phyloP scores from a whole-genome alignment of 163 green algal species.

The Volvox carteri region DNA sequence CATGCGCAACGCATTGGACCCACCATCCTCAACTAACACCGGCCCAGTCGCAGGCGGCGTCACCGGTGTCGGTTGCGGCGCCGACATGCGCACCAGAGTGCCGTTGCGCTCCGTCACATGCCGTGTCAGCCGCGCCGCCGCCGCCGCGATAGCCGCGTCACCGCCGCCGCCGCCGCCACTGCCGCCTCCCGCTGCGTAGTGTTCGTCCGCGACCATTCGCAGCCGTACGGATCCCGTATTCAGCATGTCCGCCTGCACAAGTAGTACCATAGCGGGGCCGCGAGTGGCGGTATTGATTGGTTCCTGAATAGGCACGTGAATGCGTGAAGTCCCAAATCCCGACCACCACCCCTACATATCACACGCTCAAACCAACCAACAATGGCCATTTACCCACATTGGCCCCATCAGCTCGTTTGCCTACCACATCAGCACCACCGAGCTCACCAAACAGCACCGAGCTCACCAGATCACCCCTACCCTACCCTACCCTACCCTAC shows the following conservation, averaged over 20 bases:
- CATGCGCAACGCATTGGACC: too few species aligned
- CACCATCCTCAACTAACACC: background rate
- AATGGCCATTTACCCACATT: too few species aligned
- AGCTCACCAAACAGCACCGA: too few species aligned
- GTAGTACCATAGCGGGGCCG: too few species aligned
- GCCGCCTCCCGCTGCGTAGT: background rate
- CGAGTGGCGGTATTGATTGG: too few species aligned
- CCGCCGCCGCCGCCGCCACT: background rate
- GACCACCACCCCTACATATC: too few species aligned
- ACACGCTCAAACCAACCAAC: too few species aligned
- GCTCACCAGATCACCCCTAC: too few species aligned
- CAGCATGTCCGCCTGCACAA: background rate
- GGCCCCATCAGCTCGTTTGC: too few species aligned
- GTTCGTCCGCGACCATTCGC: background rate
- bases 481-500: background rate
- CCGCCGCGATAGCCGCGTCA: slow-evolving; percentile 20
- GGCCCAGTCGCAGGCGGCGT: background rate
- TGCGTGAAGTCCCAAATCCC: too few species aligned
- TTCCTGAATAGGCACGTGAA: too few species aligned
- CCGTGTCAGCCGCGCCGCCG: background rate
- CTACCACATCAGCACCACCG: too few species aligned
- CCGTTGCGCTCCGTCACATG: slow-evolving; percentile 12
- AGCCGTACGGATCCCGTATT: slow-evolving; percentile 13
- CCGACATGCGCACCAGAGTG: slow-evolving; percentile 31
- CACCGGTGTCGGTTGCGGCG: background rate